Conservation (phyloP, 129 eudicot species). For the Helichrysum umbraculigerum region DNA sequence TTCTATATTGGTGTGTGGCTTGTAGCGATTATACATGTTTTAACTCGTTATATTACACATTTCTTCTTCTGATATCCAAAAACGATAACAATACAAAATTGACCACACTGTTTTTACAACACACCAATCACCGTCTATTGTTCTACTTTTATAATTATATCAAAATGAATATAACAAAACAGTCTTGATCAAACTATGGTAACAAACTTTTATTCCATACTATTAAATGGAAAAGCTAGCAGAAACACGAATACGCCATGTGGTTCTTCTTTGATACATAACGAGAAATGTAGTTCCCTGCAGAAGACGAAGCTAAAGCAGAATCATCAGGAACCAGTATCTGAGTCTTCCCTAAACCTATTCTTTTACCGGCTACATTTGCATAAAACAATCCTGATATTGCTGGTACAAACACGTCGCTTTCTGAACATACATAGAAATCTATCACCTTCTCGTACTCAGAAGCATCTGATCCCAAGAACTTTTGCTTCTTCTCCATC, state of each 20-base stretch:
- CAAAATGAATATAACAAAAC: constrained; percentile 29
- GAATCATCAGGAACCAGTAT: constrained; percentile 77
- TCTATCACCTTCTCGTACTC: constrained; percentile 84
- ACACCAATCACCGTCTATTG: constrained; percentile 18
- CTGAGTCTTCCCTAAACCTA: constrained; percentile 83
- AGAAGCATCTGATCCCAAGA: constrained; percentile 56
- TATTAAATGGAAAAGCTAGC: constrained; percentile 32
- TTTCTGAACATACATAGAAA: constrained; percentile 71
- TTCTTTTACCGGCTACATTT: constrained; percentile 92
- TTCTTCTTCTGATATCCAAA: background rate
- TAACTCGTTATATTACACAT: background rate
- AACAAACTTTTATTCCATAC: constrained; percentile 14
- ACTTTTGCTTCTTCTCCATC: constrained; percentile 62
- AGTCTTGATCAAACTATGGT: constrained; percentile 24
- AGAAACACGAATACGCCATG: constrained; percentile 77
- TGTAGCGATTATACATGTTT: background rate
- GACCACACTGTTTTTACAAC: constrained; percentile 22
- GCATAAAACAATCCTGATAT: constrained; percentile 92
- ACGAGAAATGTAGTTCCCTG: constrained; percentile 54
- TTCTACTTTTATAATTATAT: constrained; percentile 32
- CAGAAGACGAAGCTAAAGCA: constrained; percentile 45
- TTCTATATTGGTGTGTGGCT: background rate
- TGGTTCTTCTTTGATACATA: constrained; percentile 83
- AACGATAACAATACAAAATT: constrained; percentile 7
- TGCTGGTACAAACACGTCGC: constrained; percentile 92